Evolutionary conservation across 306 rosid genomes (phyloP).

Genomic region (Vachellia pachyceras): DNA sequence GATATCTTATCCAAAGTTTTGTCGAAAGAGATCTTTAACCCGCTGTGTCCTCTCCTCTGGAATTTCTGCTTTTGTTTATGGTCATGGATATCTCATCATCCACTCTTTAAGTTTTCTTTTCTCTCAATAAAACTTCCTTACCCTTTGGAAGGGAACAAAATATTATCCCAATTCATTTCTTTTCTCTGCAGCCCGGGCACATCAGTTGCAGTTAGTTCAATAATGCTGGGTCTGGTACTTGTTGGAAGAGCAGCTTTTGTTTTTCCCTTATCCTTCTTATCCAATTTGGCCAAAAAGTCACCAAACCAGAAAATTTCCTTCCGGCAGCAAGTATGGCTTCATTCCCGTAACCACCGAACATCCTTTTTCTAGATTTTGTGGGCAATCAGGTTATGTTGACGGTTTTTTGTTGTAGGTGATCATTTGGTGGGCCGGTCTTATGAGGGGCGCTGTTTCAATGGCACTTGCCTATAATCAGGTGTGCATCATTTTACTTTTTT

Average conservation of each 20-base stretch:
- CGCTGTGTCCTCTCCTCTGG: neutral
- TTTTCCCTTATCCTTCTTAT: constrained; percentile 81
- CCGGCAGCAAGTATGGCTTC: constrained; percentile 73
- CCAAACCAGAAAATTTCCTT: constrained; percentile 57
- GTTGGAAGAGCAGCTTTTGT: constrained; percentile 94
- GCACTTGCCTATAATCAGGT: constrained; percentile 98
- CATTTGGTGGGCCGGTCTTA: constrained; percentile 99
- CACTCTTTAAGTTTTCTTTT: neutral
- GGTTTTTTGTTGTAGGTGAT: constrained; percentile 62
- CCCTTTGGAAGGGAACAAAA: constrained; percentile 8
- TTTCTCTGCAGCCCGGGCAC: constrained; percentile 83
- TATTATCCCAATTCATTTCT: constrained; percentile 27
- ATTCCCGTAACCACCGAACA: constrained; percentile 23
- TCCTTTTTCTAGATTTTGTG: constrained; percentile 12
- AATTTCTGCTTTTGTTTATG: constrained; percentile 2
- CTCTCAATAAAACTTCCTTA: neutral
- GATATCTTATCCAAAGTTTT: neutral
- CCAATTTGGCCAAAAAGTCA: constrained; percentile 75
- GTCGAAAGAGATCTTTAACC: neutral
- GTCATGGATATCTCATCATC: neutral
- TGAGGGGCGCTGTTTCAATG: constrained; percentile 98
- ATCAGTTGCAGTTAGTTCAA: constrained; percentile 82
- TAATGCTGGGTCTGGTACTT: constrained; percentile 76
- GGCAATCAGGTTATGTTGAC: constrained; percentile 34
- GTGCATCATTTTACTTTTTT: no score